Evolutionary conservation across 345 rosid species (phyloP).

Genomic region (thale cress (Arabidopsis thaliana)): DNA sequence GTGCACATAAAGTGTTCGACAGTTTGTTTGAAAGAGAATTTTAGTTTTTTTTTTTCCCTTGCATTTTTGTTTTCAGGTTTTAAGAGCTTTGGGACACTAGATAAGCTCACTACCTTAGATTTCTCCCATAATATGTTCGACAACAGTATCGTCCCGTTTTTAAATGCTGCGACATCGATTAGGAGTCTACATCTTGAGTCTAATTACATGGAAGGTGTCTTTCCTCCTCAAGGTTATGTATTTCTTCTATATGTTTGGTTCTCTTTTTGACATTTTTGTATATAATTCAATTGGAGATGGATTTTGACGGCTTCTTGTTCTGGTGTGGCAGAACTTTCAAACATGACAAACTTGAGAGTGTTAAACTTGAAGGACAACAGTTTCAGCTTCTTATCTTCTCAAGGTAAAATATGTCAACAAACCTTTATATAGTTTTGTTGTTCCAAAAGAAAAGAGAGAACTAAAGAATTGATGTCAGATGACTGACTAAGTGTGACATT

Average conservation of each 20-base stretch:
- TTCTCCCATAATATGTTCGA: constrained; percentile 26
- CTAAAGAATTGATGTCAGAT: neutral
- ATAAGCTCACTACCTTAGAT: constrained; percentile 26
- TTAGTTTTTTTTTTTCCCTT: neutral
- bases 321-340: constrained; percentile 15
- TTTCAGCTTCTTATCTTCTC: constrained; percentile 30
- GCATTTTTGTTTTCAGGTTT: constrained; percentile 26
- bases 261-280: neutral
- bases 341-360: constrained; percentile 22
- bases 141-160: constrained; percentile 32
- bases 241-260: neutral
- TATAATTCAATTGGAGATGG: neutral
- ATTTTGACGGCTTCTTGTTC: constrained; percentile 8
- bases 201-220: constrained; percentile 37
- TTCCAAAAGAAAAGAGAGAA: neutral
- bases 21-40: constrained; percentile 14
- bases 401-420: constrained; percentile 19
- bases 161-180: constrained; percentile 29
- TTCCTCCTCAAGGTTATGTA: constrained; percentile 29
- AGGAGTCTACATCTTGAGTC: constrained; percentile 27
- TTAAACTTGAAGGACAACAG: constrained; percentile 23
- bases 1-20: constrained; percentile 34
- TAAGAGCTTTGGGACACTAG: constrained; percentile 17
- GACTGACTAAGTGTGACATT: constrained; percentile 12
- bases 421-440: neutral